phyloP scores from a whole-genome alignment of 176 grass and related monocot genomes.

The Musa beccarii region DNA sequence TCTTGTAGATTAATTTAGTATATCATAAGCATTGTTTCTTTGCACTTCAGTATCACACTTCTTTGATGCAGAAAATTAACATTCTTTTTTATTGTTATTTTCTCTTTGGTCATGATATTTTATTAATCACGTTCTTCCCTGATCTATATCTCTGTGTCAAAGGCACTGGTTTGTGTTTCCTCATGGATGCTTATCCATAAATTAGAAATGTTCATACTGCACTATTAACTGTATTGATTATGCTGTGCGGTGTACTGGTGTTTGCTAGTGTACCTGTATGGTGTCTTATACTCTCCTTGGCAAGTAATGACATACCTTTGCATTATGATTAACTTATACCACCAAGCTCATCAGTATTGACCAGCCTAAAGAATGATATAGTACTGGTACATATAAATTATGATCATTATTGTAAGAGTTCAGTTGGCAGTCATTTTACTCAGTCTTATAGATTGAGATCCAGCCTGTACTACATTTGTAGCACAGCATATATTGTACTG shows the following conservation, averaged over 20 bases:
- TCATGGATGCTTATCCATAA: no score
- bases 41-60: background rate
- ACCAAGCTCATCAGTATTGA: background rate
- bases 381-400: background rate
- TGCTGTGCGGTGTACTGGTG: background rate
- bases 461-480: no score
- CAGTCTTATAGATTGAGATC: no score
- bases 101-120: background rate
- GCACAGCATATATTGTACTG: no score
- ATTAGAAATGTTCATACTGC: no score
- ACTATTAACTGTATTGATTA: background rate
- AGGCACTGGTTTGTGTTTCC: no score
- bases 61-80: background rate
- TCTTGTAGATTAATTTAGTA: background rate
- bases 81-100: background rate
- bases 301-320: no score
- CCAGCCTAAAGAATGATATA: background rate
- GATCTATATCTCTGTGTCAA: background rate
- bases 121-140: no score
- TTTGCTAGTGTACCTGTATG: background rate
- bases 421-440: no score
- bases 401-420: no score
- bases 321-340: background rate
- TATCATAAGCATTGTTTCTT: background rate
- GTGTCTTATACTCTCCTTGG: background rate